Evolutionary conservation across 139 green algal species (phyloP).

Genomic region (Tetraselmis chui): DNA sequence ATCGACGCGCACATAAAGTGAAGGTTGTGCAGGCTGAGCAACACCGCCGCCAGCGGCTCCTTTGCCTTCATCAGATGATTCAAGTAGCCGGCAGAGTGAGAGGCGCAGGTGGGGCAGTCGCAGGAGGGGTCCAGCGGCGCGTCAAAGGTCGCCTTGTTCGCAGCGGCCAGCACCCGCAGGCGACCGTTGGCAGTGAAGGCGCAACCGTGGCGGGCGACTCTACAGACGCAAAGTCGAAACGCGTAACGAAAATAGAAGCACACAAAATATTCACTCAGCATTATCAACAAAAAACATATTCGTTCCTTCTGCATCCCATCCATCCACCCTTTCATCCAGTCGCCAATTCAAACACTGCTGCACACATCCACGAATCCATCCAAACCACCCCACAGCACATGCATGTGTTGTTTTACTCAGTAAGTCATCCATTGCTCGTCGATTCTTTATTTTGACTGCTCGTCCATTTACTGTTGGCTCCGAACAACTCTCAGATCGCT

Average conservation of each 20-base stretch:
- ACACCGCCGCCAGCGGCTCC: conserved; percentile 30
- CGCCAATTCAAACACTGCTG: no score
- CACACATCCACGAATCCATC: no score
- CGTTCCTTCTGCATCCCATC: no score
- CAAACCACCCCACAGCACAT: no score
- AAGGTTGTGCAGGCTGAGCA: conserved; percentile 46
- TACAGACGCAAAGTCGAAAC: conserved; percentile 1
- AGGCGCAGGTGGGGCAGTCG: conserved; percentile 28
- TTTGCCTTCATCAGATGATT: conserved; percentile 48
- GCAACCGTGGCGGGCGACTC: conserved; percentile 6
- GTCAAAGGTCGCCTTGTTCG: conserved; percentile 23
- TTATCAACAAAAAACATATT: no score
- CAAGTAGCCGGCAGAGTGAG: conserved; percentile 38
- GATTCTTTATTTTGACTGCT: no score
- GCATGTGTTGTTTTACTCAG: no score
- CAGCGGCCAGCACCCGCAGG: conserved; percentile 7
- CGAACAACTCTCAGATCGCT: no score
- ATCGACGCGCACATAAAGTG: conserved; percentile 42
- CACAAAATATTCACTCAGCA: no score
- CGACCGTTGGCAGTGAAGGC: conserved; percentile 9
- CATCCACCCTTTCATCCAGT: no score
- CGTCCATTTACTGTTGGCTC: no score
- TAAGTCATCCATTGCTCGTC: no score
- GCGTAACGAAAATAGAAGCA: conserved; percentile 9
- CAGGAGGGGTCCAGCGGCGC: conserved; percentile 18